These are phyloP conservation scores for Nicotiana paniculata DNA, from an alignment of 257 asterid species.

Conservation along the genomic window DNA sequence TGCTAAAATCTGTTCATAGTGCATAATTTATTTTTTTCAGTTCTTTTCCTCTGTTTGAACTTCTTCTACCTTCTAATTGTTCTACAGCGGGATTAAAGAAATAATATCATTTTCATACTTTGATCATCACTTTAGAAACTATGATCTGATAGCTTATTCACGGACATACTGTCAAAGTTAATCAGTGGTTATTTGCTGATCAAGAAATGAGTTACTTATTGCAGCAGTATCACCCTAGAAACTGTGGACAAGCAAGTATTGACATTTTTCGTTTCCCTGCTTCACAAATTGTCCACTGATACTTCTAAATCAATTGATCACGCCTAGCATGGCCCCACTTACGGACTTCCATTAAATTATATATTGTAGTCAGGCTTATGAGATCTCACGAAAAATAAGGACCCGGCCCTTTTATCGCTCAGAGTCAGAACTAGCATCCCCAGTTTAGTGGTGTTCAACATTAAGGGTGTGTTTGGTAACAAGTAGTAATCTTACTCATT, in stretches of 20 bases:
- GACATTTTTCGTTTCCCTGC: neutral
- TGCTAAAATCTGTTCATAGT: slow-evolving; percentile 10
- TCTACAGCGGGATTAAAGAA: neutral
- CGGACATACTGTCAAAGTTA: neutral
- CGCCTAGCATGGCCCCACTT: neutral
- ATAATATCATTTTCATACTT: neutral
- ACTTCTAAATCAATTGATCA: neutral
- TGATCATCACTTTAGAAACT: neutral
- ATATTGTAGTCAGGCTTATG: neutral
- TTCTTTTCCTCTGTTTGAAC: neutral
- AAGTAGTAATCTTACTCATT: no score
- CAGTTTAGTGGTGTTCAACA: neutral
- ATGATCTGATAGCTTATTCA: neutral
- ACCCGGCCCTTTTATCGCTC: neutral
- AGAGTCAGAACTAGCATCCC: neutral
- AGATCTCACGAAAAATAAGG: neutral
- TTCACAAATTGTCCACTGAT: neutral
- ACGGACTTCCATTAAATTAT: neutral
- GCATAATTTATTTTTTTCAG: neutral
- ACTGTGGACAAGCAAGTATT: neutral
- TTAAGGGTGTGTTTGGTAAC: no score
- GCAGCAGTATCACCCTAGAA: neutral
- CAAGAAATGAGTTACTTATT: neutral
- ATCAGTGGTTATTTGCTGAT: neutral
- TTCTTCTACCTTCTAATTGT: neutral